Evolutionary conservation across 768 basidiomycete species (phyloP).

Genomic region (Xanthoconium purpureum): DNA sequence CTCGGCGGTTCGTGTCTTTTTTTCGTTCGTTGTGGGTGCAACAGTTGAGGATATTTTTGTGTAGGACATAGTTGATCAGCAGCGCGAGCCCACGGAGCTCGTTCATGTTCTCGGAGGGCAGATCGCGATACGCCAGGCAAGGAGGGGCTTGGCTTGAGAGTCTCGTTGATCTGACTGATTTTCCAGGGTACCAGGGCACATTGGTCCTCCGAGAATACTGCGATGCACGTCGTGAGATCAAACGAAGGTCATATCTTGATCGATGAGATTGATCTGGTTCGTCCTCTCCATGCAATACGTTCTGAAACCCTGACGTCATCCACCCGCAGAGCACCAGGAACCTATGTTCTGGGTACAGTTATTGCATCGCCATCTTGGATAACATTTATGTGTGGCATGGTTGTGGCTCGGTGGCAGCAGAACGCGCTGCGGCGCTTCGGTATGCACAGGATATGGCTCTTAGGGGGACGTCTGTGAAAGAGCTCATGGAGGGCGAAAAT

Average conservation of each 20-base stretch:
- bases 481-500: slow-evolving; percentile 62
- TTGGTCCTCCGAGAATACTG: slow-evolving; percentile 77
- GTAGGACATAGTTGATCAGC: slow-evolving; percentile 49
- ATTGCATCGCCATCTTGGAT: slow-evolving; percentile 68
- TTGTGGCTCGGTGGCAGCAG: slow-evolving; percentile 55
- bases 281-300: slow-evolving; percentile 2
- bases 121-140: slow-evolving; percentile 73
- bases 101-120: slow-evolving; percentile 64
- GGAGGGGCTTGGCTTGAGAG: slow-evolving; percentile 2
- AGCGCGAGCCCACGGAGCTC: slow-evolving; percentile 61
- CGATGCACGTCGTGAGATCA: slow-evolving; percentile 73
- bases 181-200: slow-evolving; percentile 63
- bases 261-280: slow-evolving; percentile 72
- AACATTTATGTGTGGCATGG: slow-evolving; percentile 83
- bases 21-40: background rate
- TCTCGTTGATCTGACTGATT: slow-evolving; percentile 5
- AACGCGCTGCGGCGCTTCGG: slow-evolving; percentile 57
- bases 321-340: slow-evolving; percentile 52
- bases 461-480: slow-evolving; percentile 41
- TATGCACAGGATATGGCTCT: slow-evolving; percentile 54
- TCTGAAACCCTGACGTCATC: slow-evolving; percentile 2
- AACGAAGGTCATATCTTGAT: slow-evolving; percentile 50
- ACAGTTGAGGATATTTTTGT: no score
- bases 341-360: slow-evolving; percentile 83
- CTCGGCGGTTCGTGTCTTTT: slow-evolving; percentile 42